A percentile compares a stretch with the other conserved stretches of the same genome.
Conservation (phyloP, 2,329 filamentous ascomycete genomes). For the Albophoma yamanashiensis region DNA sequence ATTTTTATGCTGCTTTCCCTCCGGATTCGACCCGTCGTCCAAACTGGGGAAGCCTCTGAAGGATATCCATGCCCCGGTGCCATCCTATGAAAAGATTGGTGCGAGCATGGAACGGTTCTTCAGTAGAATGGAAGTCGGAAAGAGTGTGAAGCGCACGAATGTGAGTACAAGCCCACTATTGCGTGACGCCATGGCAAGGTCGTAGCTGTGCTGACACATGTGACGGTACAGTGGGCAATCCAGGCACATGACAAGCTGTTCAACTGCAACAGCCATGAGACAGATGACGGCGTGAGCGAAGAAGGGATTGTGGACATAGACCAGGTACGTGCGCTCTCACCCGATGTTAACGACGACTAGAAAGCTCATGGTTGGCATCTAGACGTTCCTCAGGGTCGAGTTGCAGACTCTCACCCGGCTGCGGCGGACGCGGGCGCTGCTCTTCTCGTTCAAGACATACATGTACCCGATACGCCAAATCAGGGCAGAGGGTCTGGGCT, state of each 20-base stretch:
- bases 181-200: neutral
- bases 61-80: conserved; percentile 42
- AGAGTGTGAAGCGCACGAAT: conserved; percentile 38
- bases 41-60: conserved; percentile 38
- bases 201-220: neutral
- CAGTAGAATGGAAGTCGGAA: conserved; percentile 33
- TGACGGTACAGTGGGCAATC: conserved; percentile 32
- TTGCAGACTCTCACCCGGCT: conserved; percentile 40
- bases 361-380: neutral
- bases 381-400: conserved; percentile 34
- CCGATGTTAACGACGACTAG: no score
- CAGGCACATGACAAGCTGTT: conserved; percentile 32
- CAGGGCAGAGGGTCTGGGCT: conserved; percentile 36
- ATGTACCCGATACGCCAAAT: conserved; percentile 36
- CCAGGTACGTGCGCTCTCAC: conserved; percentile 13
- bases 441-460: conserved; percentile 49
- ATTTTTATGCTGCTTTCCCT: conserved; percentile 40
- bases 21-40: conserved; percentile 37
- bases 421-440: conserved; percentile 31
- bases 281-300: conserved; percentile 18
- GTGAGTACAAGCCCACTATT: conserved; percentile 15
- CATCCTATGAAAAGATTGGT: conserved; percentile 42
- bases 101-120: conserved; percentile 46
- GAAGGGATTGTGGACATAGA: conserved; percentile 27
- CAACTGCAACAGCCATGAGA: conserved; percentile 25